Percentiles rank a stretch among this genome's conserved stretches.
Conservation (phyloP, 352 stramenopile species). For the Pythium rishiriense region DNA sequence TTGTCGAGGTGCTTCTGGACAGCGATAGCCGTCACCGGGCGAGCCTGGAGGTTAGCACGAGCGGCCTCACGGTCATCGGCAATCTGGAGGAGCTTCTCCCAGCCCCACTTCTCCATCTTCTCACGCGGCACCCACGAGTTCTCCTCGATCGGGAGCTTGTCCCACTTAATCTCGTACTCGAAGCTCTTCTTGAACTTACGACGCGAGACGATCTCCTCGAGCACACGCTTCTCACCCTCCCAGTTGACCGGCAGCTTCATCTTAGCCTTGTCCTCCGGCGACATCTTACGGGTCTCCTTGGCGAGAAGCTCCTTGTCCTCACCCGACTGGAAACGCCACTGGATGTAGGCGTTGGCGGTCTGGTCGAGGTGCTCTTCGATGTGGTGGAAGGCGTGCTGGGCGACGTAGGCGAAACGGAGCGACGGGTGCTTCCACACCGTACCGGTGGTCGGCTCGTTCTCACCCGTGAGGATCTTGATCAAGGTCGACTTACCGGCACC, state of each 20-base stretch:
- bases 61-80: slow-evolving; percentile 95
- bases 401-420: slow-evolving; percentile 95
- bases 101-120: slow-evolving; percentile 97
- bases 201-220: slow-evolving; percentile 91
- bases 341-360: slow-evolving; percentile 96
- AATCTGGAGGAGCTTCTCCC: slow-evolving; percentile 96
- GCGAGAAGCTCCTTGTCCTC: slow-evolving; percentile 92
- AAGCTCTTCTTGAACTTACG: slow-evolving; percentile 94
- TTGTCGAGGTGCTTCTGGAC: slow-evolving; percentile 97
- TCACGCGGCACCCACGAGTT: slow-evolving; percentile 95
- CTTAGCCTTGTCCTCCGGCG: slow-evolving; percentile 91
- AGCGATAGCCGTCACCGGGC: slow-evolving; percentile 93
- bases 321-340: slow-evolving; percentile 95
- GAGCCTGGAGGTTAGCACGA: slow-evolving; percentile 91
- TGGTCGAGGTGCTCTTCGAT: slow-evolving; percentile 97
- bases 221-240: slow-evolving; percentile 88
- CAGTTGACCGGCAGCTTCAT: slow-evolving; percentile 95
- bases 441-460: slow-evolving; percentile 72
- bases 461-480: slow-evolving; percentile 93
- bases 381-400: slow-evolving; percentile 97
- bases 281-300: slow-evolving; percentile 91
- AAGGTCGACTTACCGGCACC: slow-evolving; percentile 96
- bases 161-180: slow-evolving; percentile 98
- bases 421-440: slow-evolving; percentile 84
- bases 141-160: slow-evolving; percentile 92